Base-by-base conservation (phyloP, 2,329 filamentous ascomycete species). In the Corynespora cassiicola region DNA sequence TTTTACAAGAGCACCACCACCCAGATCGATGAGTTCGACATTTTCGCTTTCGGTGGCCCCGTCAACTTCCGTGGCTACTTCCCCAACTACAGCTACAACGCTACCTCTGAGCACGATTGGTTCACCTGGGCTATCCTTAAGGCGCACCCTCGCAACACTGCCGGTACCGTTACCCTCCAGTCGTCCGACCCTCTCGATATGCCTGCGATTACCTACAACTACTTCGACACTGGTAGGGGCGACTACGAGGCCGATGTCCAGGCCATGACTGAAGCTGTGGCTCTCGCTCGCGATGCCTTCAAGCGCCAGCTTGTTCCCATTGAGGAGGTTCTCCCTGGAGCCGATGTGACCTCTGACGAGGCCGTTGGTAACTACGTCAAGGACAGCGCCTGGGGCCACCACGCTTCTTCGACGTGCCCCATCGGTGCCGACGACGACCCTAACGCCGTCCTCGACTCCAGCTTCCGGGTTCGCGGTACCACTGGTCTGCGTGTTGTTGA, bases 171-270 rank as follows among this genome's bases (percentile, higher is more conserved):
- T 4, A 75, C 65, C 3, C 76, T 90, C 5, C 72, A 71, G 11
- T 84, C 80, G 0, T 67, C 77, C 0, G 78, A 88, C 56, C 85
- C 86, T 0, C 77, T 80, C 1, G 84, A 87, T 36, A 70, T 75
- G 3, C 86, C 86, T 0, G 62, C 77, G 6, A 86, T 89, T 51
- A 52, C 51, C 7, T 68, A 63, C 60, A 67, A 68, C 60, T 68
- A 63, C 57, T 69, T 68, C 46, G 62, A 68, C 38, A 63, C 71
- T 0, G 78, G 78, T 14, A 82, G 81, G 56, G 77, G 78, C 1
- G 82, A 85, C 52, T 83, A 2, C 75, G 68, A 78, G 25, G 85
- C 86, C 48, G 65, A 73, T 20, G 75, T 78, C 10, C 58, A 70
- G 31, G 79, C 82, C 2, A 56, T 84, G 22, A 69, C 71, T 22